These are phyloP conservation scores for Proliferodiscus dingleyae DNA, from an alignment of 2,329 filamentous ascomycete genomes.

Conservation along the genomic window DNA sequence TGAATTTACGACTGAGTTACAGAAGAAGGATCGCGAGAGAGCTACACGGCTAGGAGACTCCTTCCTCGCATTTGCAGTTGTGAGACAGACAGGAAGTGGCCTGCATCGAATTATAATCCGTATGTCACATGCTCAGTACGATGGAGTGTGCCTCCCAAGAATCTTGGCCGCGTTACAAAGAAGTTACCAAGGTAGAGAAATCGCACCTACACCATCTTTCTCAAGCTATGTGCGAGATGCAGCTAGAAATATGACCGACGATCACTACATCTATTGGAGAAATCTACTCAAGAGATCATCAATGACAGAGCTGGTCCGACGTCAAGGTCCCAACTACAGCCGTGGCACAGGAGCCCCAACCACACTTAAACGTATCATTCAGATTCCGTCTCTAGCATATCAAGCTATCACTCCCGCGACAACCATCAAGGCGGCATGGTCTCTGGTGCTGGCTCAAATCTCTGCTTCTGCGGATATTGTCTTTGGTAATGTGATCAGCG, in stretches of 20 bases:
- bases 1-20: not conserved
- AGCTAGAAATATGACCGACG: constrained; percentile 29
- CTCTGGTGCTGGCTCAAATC: constrained; percentile 34
- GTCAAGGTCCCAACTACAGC: constrained; percentile 10
- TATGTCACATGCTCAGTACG: constrained; percentile 54
- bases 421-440: constrained; percentile 40
- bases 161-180: constrained; percentile 17
- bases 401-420: constrained; percentile 38
- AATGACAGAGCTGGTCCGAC: constrained; percentile 15
- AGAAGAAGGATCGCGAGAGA: constrained; percentile 1
- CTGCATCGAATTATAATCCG: constrained; percentile 34
- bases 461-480: constrained; percentile 24
- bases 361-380: constrained; percentile 7
- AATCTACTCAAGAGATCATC: constrained; percentile 36
- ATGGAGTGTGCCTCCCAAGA: constrained; percentile 54
- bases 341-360: constrained; percentile 4
- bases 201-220: constrained; percentile 34
- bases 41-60: not conserved
- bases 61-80: not conserved
- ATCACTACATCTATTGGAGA: constrained; percentile 38
- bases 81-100: not conserved
- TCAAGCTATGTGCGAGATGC: constrained; percentile 33
- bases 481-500: constrained; percentile 14
- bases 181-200: constrained; percentile 32
- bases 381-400: constrained; percentile 1